phyloP scores from a whole-genome alignment of 2,329 filamentous ascomycete genomes.

The Rutstroemia sp. region DNA sequence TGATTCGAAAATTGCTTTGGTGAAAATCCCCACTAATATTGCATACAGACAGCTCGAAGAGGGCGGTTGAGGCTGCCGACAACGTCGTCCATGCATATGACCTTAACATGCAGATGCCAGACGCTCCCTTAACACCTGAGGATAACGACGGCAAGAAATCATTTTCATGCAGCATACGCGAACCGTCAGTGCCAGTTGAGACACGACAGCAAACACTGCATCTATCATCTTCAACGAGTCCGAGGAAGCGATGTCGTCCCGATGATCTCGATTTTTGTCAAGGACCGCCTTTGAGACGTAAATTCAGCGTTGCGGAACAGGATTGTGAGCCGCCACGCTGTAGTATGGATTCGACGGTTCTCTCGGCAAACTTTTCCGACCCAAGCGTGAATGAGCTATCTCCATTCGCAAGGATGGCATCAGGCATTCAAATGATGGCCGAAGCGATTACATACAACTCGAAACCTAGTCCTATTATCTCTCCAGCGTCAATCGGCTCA shows the following conservation, averaged over 20 bases:
- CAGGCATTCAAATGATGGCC: neutral
- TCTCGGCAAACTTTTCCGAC: neutral
- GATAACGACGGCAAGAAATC: constrained; percentile 11
- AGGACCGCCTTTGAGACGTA: constrained; percentile 24
- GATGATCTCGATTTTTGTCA: constrained; percentile 18
- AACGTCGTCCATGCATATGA: constrained; percentile 72
- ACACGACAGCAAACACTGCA: neutral
- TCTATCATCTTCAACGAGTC: neutral
- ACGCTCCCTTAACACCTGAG: constrained; percentile 39
- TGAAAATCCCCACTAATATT: constrained; percentile 1
- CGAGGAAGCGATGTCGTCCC: constrained; percentile 16
- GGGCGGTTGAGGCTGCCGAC: constrained; percentile 66
- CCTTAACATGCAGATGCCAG: constrained; percentile 67
- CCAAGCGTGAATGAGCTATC: neutral
- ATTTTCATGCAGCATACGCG: neutral
- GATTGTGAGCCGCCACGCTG: neutral
- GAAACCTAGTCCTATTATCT: constrained; percentile 4
- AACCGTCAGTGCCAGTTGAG: neutral
- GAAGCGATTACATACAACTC: neutral
- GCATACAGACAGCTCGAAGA: constrained; percentile 55
- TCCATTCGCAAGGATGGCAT: neutral
- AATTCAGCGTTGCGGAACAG: constrained; percentile 20
- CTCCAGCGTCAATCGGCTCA: constrained; percentile 14
- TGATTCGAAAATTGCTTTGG: neutral
- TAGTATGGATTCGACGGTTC: too few species aligned